Conservation (phyloP, 306 rosid species). For the Prunus kanzakura region DNA sequence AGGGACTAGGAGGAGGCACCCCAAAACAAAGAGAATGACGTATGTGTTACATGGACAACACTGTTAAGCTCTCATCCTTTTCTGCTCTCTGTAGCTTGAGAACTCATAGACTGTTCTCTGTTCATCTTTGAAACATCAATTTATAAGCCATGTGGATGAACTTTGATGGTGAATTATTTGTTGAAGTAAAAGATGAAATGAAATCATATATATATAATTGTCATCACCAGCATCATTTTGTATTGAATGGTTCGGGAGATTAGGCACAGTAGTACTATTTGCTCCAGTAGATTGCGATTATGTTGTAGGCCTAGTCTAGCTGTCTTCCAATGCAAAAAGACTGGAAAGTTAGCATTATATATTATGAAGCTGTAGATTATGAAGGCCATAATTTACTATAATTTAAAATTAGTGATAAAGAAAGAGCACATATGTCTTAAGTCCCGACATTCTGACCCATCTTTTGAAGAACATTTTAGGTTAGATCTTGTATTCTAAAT, state of each 20-base stretch:
- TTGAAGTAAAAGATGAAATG: no score
- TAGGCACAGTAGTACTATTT: background rate
- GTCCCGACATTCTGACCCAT: background rate
- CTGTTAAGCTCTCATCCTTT: slow-evolving; percentile 24
- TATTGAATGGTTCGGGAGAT: slow-evolving; percentile 10
- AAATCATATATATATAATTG: background rate
- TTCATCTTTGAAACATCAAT: background rate
- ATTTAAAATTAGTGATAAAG: background rate
- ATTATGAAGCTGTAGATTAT: background rate
- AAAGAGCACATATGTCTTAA: background rate
- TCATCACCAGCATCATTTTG: background rate
- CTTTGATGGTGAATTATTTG: no score
- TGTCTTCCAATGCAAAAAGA: slow-evolving; percentile 14
- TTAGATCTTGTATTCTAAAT: slow-evolving; percentile 8
- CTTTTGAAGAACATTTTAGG: background rate
- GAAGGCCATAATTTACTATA: background rate
- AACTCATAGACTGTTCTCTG: background rate
- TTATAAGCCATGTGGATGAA: background rate
- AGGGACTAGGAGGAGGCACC: slow-evolving; percentile 6
- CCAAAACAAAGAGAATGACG: slow-evolving; percentile 19
- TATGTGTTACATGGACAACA: no score
- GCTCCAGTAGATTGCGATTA: slow-evolving; percentile 3
- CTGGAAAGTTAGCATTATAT: slow-evolving; percentile 18
- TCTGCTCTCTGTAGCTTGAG: background rate
- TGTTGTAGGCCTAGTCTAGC: slow-evolving; percentile 29